These are phyloP conservation scores for Helianthus annuus DNA, from an alignment of 129 eudicot species.

Conservation along the genomic window DNA sequence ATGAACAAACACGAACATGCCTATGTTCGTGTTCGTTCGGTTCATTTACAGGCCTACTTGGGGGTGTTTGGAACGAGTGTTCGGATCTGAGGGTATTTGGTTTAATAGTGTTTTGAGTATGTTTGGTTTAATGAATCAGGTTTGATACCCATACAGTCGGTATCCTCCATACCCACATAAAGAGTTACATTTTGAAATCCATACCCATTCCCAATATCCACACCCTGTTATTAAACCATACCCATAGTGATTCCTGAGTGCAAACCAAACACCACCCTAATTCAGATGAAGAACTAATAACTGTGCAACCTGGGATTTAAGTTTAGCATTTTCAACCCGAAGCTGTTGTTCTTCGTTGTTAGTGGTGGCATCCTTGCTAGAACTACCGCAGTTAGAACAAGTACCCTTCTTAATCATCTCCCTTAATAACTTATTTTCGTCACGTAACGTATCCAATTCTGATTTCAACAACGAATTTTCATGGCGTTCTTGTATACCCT, in stretches of 20 bases:
- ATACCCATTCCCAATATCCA: background rate
- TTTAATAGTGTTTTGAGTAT: background rate
- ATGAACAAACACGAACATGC: too few species aligned
- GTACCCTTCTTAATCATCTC: conserved; percentile 52
- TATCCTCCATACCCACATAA: background rate
- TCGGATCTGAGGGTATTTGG: background rate
- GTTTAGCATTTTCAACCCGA: conserved; percentile 74
- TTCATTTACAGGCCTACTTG: too few species aligned
- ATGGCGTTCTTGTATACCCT: conserved; percentile 98
- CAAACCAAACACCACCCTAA: conserved; percentile 2
- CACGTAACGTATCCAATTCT: conserved; percentile 81
- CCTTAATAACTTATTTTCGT: conserved; percentile 72
- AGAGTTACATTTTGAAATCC: background rate
- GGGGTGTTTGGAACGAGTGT: too few species aligned
- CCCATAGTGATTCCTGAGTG: background rate
- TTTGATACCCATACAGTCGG: background rate
- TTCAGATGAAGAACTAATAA: background rate
- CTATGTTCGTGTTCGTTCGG: too few species aligned
- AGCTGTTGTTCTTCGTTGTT: conserved; percentile 65
- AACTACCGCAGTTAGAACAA: conserved; percentile 73
- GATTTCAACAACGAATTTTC: conserved; percentile 84
- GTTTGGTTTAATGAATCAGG: background rate
- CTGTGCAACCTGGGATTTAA: conserved; percentile 75
- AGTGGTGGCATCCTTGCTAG: conserved; percentile 43
- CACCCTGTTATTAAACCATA: background rate